Evolutionary conservation across 2,329 filamentous ascomycete species (phyloP).

Genomic region (Blastomyces gilchristii): DNA sequence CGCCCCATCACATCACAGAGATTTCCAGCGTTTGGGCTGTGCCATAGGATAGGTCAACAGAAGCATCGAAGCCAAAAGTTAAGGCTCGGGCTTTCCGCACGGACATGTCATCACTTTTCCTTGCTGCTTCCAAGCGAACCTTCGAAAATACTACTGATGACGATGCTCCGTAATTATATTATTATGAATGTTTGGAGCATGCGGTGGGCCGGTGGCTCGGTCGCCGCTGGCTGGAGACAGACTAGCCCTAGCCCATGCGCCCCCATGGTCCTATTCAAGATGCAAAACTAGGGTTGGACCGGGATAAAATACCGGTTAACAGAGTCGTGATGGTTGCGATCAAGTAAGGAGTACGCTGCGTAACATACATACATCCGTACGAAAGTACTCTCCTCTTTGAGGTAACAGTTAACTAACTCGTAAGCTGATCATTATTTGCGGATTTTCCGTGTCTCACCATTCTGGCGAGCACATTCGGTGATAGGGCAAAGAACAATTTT

Average conservation of each 20-base stretch:
- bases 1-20: neutral
- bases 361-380: no score
- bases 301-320: neutral
- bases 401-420: neutral
- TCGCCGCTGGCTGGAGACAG: neutral
- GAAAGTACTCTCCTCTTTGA: no score
- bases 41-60: no score
- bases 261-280: neutral
- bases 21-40: neutral
- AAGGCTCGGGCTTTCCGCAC: neutral
- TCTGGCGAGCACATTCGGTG: neutral
- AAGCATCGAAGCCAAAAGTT: neutral
- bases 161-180: no score
- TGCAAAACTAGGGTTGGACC: neutral
- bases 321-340: neutral
- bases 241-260: neutral
- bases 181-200: neutral
- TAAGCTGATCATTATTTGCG: neutral
- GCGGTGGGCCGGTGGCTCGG: neutral
- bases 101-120: neutral
- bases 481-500: slow-evolving; percentile 7
- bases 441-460: neutral
- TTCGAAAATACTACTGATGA: neutral
- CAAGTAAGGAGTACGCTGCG: neutral
- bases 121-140: neutral